A percentile compares a stretch with the other conserved stretches of the same genome.
These are phyloP conservation scores for Stagonosporopsis rhizophila DNA, from an alignment of 2,329 filamentous ascomycete genomes.

Conservation along the genomic window DNA sequence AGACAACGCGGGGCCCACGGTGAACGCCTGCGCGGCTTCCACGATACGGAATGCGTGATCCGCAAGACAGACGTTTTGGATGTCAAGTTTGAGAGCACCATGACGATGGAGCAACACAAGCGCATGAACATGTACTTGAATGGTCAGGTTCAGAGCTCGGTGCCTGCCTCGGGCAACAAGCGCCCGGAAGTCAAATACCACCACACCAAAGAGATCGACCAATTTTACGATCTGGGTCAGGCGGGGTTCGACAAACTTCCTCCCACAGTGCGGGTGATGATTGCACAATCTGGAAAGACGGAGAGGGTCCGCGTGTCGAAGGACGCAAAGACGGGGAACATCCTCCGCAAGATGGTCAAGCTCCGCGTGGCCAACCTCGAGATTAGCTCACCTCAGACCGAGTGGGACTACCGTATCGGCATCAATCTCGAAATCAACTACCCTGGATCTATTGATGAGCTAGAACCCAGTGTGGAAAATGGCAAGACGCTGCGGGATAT, in stretches of 20 bases:
- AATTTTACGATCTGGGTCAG: conserved; percentile 69
- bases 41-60: conserved; percentile 64
- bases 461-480: conserved; percentile 54
- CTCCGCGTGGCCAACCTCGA: conserved; percentile 87
- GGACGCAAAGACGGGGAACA: conserved; percentile 73
- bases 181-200: conserved; percentile 77
- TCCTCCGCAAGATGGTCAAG: conserved; percentile 89
- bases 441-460: conserved; percentile 66
- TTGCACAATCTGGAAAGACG: conserved; percentile 20
- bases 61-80: conserved; percentile 30
- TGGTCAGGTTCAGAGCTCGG: conserved; percentile 64
- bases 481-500: conserved; percentile 49
- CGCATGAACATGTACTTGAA: conserved; percentile 87
- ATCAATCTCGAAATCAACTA: conserved; percentile 94
- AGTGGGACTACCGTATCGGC: conserved; percentile 90
- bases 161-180: conserved; percentile 31
- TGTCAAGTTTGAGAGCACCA: conserved; percentile 78
- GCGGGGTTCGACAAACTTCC: conserved; percentile 53
- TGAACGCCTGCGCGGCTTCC: conserved; percentile 66
- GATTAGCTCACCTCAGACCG: conserved; percentile 76
- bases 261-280: conserved; percentile 69
- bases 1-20: conserved; percentile 68
- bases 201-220: conserved; percentile 83
- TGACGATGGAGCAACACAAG: conserved; percentile 92
- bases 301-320: conserved; percentile 65